phyloP scores from a whole-genome alignment of 225 moss, liverwort and hornwort genomes.

The Asterella californica region DNA sequence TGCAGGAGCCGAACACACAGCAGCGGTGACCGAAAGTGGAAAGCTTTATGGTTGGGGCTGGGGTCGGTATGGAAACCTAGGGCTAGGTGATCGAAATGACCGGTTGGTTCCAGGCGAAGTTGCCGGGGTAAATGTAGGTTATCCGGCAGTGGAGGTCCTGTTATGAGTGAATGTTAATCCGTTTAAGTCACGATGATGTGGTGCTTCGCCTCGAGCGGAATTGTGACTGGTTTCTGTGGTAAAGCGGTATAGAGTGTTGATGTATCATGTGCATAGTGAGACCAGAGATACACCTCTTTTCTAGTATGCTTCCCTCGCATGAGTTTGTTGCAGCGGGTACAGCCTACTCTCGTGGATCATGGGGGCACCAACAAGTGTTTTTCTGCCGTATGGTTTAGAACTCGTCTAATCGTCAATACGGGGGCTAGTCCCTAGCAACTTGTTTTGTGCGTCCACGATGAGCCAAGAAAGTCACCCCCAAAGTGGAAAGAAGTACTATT shows the following conservation, averaged over 20 bases:
- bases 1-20: conserved; percentile 92
- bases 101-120: conserved; percentile 77
- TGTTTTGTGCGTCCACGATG: not conserved
- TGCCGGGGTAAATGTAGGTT: conserved; percentile 51
- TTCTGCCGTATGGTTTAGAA: too few relatives aligned
- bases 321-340: too few relatives aligned
- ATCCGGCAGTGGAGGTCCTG: not conserved
- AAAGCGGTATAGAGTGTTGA: too few relatives aligned
- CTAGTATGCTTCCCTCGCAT: too few relatives aligned
- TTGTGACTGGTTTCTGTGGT: too few relatives aligned
- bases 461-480: not conserved
- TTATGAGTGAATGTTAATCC: too few relatives aligned
- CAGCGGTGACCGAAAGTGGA: conserved; percentile 76
- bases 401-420: not conserved
- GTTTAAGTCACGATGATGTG: not conserved
- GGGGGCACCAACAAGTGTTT: too few relatives aligned
- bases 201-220: too few relatives aligned
- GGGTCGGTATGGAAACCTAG: conserved; percentile 94
- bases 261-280: too few relatives aligned
- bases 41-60: conserved; percentile 96
- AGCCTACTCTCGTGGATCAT: too few relatives aligned
- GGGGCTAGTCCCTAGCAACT: not conserved
- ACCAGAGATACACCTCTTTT: too few relatives aligned
- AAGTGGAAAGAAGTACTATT: not conserved
- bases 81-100: conserved; percentile 76